Evolutionary conservation across 2,329 filamentous ascomycete genomes (phyloP).

Genomic region (Talaromyces sp.): DNA sequence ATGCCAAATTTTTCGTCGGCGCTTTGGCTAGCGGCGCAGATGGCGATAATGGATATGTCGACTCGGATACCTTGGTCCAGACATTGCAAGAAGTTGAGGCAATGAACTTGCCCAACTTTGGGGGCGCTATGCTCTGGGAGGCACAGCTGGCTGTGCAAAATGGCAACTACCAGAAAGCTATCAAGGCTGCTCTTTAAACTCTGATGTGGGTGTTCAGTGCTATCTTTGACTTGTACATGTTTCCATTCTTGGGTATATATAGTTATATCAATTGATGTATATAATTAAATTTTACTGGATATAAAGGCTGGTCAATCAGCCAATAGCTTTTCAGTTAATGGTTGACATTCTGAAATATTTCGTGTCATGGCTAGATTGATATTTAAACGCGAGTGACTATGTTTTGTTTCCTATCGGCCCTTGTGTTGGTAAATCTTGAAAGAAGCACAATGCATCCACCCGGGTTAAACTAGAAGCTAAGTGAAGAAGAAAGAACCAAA

Average conservation of each 20-base stretch:
- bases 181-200: slow-evolving; percentile 1
- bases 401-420: neutral
- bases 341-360: neutral
- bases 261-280: too few relatives aligned
- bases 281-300: neutral
- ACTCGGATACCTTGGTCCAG: neutral
- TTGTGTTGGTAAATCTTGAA: too few relatives aligned
- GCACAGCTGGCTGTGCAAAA: slow-evolving; percentile 31
- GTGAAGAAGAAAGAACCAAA: neutral
- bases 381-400: neutral
- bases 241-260: neutral
- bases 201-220: neutral
- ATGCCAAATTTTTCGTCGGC: slow-evolving; percentile 52
- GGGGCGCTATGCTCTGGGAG: slow-evolving; percentile 58
- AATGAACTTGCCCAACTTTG: slow-evolving; percentile 49
- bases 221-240: neutral
- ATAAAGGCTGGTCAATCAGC: neutral
- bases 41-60: slow-evolving; percentile 8
- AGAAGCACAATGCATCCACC: neutral
- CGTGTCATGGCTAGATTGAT: neutral
- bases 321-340: neutral
- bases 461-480: neutral
- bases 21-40: slow-evolving; percentile 30
- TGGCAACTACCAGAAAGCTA: slow-evolving; percentile 6
- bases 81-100: neutral